Conservation (phyloP, 331 rosid genomes). For the Telfairia occidentalis region DNA sequence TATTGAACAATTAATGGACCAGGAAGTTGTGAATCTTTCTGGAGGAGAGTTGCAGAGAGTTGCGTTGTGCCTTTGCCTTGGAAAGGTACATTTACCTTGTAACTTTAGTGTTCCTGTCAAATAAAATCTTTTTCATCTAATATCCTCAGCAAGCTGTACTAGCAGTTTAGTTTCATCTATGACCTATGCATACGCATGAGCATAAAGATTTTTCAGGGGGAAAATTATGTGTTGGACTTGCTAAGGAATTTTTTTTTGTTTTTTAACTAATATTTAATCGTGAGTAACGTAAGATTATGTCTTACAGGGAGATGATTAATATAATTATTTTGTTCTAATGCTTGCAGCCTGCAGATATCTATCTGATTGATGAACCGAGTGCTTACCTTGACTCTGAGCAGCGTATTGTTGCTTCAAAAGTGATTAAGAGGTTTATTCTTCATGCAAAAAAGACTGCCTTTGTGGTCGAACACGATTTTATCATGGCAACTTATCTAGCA, state of each 20-base stretch:
- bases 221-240: too few species aligned
- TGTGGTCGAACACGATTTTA: slow-evolving; percentile 93
- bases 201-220: too few species aligned
- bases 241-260: background rate
- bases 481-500: slow-evolving; percentile 97
- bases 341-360: slow-evolving; percentile 93
- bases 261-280: background rate
- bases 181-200: too few species aligned
- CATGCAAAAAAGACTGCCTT: slow-evolving; percentile 98
- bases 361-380: slow-evolving; percentile 95
- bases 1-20: slow-evolving; percentile 95
- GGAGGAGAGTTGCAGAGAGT: slow-evolving; percentile 99
- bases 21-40: slow-evolving; percentile 92
- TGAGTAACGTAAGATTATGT: too few species aligned
- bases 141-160: background rate
- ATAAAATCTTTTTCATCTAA: background rate
- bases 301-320: background rate
- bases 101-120: background rate
- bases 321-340: background rate
- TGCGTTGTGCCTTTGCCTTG: slow-evolving; percentile 92
- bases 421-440: slow-evolving; percentile 91
- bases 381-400: slow-evolving; percentile 98
- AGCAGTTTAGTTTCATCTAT: background rate
- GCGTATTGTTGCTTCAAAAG: slow-evolving; percentile 94
- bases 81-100: slow-evolving; percentile 49